Conservation (phyloP, 108 stramenopile genomes). For the Skeletonema tropicum region DNA sequence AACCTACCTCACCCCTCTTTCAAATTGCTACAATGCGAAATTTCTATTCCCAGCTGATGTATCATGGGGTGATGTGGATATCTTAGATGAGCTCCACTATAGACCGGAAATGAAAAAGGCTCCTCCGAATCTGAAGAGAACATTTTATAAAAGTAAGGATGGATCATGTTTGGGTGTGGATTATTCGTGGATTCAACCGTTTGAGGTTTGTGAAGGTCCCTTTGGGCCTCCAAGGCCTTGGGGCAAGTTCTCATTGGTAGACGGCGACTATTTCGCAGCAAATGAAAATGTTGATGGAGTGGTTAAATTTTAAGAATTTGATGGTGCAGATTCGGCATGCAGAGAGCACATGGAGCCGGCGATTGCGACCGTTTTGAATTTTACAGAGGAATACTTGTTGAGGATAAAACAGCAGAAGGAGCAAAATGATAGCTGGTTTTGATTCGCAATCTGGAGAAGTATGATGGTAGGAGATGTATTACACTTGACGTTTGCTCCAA, state of each 20-base stretch:
- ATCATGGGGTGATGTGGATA: conserved; percentile 50
- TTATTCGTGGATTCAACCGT: conserved; percentile 44
- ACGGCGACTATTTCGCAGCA: conserved; percentile 60
- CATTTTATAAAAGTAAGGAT: conserved; percentile 40
- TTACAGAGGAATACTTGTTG: conserved; percentile 69
- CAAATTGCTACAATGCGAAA: conserved; percentile 50
- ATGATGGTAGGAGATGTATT: too few species aligned
- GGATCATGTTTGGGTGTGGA: conserved; percentile 33
- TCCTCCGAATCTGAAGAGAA: conserved; percentile 20
- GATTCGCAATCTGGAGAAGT: not conserved
- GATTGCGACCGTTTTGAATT: conserved; percentile 86
- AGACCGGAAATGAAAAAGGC: not conserved
- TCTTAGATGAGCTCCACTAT: conserved; percentile 24
- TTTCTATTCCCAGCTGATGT: conserved; percentile 46
- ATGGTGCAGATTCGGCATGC: conserved; percentile 80
- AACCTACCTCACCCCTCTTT: conserved; percentile 44
- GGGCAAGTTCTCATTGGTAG: conserved; percentile 50
- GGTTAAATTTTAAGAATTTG: conserved; percentile 66
- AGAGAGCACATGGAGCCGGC: conserved; percentile 88
- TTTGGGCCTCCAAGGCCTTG: conserved; percentile 56
- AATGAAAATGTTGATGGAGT: not conserved
- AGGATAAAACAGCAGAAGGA: conserved; percentile 80
- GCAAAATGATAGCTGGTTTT: conserved; percentile 75
- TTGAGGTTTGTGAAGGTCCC: conserved; percentile 52
- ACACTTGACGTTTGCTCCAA: too few species aligned